These are phyloP conservation scores for Lolium multiflorum DNA, from an alignment of 176 grass and related monocot species.

Conservation along the genomic window DNA sequence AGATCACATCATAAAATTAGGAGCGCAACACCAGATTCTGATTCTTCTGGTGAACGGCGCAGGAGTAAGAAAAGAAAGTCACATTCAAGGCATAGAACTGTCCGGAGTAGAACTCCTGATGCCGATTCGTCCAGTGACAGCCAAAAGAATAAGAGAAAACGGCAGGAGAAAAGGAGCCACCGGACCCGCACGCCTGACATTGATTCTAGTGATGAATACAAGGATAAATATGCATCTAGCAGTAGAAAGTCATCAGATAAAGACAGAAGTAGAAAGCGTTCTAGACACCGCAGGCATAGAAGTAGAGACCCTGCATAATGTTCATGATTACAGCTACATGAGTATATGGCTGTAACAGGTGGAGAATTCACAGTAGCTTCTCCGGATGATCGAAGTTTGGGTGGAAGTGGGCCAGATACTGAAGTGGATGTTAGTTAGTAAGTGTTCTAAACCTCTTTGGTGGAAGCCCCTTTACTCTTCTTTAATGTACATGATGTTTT, in stretches of 20 bases:
- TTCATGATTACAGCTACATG: constrained; percentile 29
- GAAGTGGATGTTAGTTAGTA: constrained; percentile 3
- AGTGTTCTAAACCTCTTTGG: constrained; percentile 11
- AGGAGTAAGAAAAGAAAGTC: constrained; percentile 58
- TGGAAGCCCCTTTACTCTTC: not conserved
- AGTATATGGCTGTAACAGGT: not conserved
- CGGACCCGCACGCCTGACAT: constrained; percentile 40
- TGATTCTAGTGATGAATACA: constrained; percentile 64
- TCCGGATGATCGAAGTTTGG: not conserved
- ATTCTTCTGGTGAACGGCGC: constrained; percentile 57
- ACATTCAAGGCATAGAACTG: constrained; percentile 55
- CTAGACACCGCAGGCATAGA: constrained; percentile 58
- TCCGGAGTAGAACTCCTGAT: constrained; percentile 55
- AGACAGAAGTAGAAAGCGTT: constrained; percentile 62
- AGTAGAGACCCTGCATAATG: constrained; percentile 47
- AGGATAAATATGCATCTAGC: constrained; percentile 53
- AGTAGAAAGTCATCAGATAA: constrained; percentile 55
- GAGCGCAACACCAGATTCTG: constrained; percentile 51
- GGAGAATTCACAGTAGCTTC: constrained; percentile 8
- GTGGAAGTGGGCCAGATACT: constrained; percentile 1
- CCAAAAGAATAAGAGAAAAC: constrained; percentile 50
- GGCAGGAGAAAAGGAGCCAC: constrained; percentile 50
- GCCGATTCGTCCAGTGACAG: constrained; percentile 54
- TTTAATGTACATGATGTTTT: not conserved
- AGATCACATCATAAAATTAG: constrained; percentile 36